Conservation (phyloP, 805 yeast species). For the Starmerella etchellsii region DNA sequence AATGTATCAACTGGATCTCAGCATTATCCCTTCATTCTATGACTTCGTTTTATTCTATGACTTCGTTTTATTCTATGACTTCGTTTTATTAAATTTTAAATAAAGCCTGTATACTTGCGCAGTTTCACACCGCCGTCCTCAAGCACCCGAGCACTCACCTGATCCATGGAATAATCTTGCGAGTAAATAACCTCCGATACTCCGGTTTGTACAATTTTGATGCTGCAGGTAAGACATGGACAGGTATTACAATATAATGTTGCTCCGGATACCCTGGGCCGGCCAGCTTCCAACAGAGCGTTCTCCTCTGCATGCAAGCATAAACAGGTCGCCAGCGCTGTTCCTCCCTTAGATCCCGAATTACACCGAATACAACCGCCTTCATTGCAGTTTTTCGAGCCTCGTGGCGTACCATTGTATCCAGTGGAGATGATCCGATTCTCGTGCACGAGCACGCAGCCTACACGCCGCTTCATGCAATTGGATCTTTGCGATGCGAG, state of each 20-base stretch:
- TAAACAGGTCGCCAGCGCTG: slow-evolving; percentile 65
- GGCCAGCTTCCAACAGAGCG: slow-evolving; percentile 85
- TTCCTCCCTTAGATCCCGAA: slow-evolving; percentile 44
- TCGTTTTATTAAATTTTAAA: no score
- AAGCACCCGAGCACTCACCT: slow-evolving; percentile 55
- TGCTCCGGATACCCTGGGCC: slow-evolving; percentile 51
- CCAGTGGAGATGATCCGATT: slow-evolving; percentile 89
- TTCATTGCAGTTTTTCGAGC: slow-evolving; percentile 75
- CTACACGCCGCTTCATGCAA: slow-evolving; percentile 95
- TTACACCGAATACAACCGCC: slow-evolving; percentile 95
- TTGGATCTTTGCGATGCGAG: slow-evolving; percentile 86
- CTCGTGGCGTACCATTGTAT: slow-evolving; percentile 93
- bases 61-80: no score
- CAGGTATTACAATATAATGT: slow-evolving; percentile 87
- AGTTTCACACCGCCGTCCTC: slow-evolving; percentile 59
- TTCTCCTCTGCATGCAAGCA: slow-evolving; percentile 97
- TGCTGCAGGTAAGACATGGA: slow-evolving; percentile 92
- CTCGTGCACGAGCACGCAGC: slow-evolving; percentile 84
- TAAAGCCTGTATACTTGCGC: slow-evolving; percentile 44
- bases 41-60: no score
- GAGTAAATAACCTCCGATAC: slow-evolving; percentile 85
- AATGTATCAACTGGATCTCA: no score
- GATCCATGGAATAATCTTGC: slow-evolving; percentile 87
- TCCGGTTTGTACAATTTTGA: slow-evolving; percentile 89
- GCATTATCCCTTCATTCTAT: no score